Evolutionary conservation across 768 basidiomycete genomes (phyloP).

Genomic region (Plicaturopsis crispa): DNA sequence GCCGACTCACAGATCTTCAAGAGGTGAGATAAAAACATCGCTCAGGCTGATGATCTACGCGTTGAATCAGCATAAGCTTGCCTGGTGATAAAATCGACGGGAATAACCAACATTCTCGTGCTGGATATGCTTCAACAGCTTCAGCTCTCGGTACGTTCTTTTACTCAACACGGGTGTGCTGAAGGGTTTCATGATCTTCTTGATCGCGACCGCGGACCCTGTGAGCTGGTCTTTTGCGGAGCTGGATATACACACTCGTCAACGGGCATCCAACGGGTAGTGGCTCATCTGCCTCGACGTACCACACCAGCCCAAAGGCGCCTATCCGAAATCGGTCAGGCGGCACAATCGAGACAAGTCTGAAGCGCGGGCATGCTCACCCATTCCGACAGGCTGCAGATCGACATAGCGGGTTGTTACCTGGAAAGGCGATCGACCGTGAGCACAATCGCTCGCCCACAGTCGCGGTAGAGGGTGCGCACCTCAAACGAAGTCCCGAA

Average conservation of each 20-base stretch:
- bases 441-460: slow-evolving; percentile 1
- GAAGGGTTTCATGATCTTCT: slow-evolving; percentile 99
- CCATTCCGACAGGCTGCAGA: slow-evolving; percentile 99
- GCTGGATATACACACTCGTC: slow-evolving; percentile 28
- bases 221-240: slow-evolving; percentile 95
- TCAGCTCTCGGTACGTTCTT: slow-evolving; percentile 95
- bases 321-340: slow-evolving; percentile 37
- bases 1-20: slow-evolving; percentile 83
- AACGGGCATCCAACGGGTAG: background rate
- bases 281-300: slow-evolving; percentile 14
- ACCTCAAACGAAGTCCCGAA: slow-evolving; percentile 98
- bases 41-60: slow-evolving; percentile 92
- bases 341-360: slow-evolving; percentile 5
- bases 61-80: slow-evolving; percentile 2
- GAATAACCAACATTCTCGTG: slow-evolving; percentile 90
- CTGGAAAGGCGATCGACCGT: slow-evolving; percentile 30
- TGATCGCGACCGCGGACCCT: slow-evolving; percentile 91
- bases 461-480: slow-evolving; percentile 11
- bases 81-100: background rate
- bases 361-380: slow-evolving; percentile 42
- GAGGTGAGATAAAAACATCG: slow-evolving; percentile 99
- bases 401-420: slow-evolving; percentile 99
- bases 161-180: slow-evolving; percentile 97
- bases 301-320: slow-evolving; percentile 99
- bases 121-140: slow-evolving; percentile 96